phyloP scores from a whole-genome alignment of 2,329 filamentous ascomycete species.

The Trichoderma pleuroti region DNA sequence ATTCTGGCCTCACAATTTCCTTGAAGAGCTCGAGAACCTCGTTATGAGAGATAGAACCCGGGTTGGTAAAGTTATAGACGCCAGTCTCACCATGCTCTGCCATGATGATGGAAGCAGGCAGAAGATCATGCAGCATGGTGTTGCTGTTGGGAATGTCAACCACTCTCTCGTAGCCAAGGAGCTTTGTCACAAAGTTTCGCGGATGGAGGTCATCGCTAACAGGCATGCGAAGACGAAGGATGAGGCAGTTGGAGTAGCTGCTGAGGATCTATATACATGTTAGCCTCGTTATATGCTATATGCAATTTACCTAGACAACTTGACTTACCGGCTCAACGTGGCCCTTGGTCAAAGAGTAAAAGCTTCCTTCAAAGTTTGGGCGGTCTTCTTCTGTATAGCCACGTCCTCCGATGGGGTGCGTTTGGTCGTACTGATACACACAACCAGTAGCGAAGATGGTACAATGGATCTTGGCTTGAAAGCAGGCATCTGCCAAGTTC shows the following conservation, averaged over 20 bases:
- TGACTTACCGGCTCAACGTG: constrained; percentile 51
- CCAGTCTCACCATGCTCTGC: constrained; percentile 60
- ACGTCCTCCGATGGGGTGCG: constrained; percentile 56
- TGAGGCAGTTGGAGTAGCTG: constrained; percentile 57
- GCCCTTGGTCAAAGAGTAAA: constrained; percentile 65
- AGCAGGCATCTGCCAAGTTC: constrained; percentile 61
- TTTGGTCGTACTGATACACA: constrained; percentile 62
- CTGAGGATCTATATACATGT: constrained; percentile 51
- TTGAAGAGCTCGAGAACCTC: constrained; percentile 62
- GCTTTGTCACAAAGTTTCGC: constrained; percentile 68
- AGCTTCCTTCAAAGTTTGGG: constrained; percentile 64
- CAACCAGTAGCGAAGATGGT: constrained; percentile 67
- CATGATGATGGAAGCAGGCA: constrained; percentile 58
- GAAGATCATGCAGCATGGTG: constrained; percentile 61
- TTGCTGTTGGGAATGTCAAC: constrained; percentile 68
- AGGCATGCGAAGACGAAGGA: constrained; percentile 66
- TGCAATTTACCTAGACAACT: background rate
- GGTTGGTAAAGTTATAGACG: constrained; percentile 69
- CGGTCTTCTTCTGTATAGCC: constrained; percentile 60
- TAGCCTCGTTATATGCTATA: background rate
- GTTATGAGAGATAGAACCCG: constrained; percentile 67
- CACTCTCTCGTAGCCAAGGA: constrained; percentile 60
- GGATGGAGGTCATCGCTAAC: constrained; percentile 64
- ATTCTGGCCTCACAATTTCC: constrained; percentile 58
- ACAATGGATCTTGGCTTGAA: constrained; percentile 55